These are phyloP conservation scores for Stipa capillata DNA, from an alignment of 176 grass and related monocot genomes.

Conservation along the genomic window DNA sequence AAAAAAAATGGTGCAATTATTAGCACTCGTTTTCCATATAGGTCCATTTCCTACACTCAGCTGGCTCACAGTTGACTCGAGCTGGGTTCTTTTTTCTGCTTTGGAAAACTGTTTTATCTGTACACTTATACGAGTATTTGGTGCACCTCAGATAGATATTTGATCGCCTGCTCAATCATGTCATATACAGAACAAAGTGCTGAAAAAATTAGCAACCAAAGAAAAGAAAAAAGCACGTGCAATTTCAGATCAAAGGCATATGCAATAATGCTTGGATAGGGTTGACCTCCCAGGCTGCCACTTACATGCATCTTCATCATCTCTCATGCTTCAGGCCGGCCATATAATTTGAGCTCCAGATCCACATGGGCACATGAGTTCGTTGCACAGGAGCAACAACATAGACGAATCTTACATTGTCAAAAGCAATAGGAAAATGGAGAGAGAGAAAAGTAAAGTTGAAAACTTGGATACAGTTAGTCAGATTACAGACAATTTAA, in stretches of 20 bases:
- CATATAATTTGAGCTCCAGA: constrained; percentile 36
- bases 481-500: constrained; percentile 9
- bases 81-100: neutral
- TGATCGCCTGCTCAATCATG: neutral
- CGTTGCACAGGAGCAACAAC: neutral
- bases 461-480: neutral
- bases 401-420: constrained; percentile 10
- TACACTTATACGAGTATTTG: neutral
- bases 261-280: constrained; percentile 26
- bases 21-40: neutral
- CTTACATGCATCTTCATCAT: neutral
- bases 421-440: neutral
- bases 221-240: neutral
- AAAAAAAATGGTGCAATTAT: constrained; percentile 21
- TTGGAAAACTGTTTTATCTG: neutral
- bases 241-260: neutral
- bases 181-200: neutral
- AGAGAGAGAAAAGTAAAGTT: neutral
- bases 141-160: neutral
- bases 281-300: constrained; percentile 30
- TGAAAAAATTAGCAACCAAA: neutral
- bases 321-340: constrained; percentile 12
- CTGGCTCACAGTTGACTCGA: constrained; percentile 28
- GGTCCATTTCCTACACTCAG: constrained; percentile 13
- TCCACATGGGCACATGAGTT: constrained; percentile 36